phyloP scores from a whole-genome alignment of 2,329 filamentous ascomycete species.

The Monosporascus sp. region DNA sequence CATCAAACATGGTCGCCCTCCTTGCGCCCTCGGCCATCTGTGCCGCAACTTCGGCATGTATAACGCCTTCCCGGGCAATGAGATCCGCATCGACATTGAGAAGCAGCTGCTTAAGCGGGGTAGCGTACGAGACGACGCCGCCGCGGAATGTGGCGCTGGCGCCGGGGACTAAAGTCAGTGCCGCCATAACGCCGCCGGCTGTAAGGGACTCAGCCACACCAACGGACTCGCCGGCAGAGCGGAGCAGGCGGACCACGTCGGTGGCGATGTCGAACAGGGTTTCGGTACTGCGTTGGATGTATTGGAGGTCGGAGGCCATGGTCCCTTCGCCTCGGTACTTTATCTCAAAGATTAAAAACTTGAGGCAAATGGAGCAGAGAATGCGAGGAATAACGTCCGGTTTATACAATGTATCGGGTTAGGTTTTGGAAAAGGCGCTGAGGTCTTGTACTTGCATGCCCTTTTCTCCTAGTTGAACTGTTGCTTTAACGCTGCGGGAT shows the following conservation, averaged over 20 bases:
- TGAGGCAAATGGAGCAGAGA: no score
- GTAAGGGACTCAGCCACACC: slow-evolving; percentile 29
- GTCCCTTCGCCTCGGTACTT: neutral
- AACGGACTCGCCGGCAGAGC: neutral
- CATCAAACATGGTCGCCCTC: slow-evolving; percentile 5
- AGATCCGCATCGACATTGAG: slow-evolving; percentile 18
- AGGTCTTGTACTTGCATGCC: no score
- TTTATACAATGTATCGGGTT: no score
- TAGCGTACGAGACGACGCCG: slow-evolving; percentile 28
- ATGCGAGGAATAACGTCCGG: no score
- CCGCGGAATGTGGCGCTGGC: slow-evolving; percentile 27
- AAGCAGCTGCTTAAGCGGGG: slow-evolving; percentile 22
- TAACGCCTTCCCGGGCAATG: slow-evolving; percentile 18
- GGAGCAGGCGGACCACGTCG: slow-evolving; percentile 6
- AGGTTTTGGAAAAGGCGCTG: no score
- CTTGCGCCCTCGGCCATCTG: slow-evolving; percentile 17
- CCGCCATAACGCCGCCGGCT: slow-evolving; percentile 25
- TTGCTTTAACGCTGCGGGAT: no score
- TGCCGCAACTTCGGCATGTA: slow-evolving; percentile 18
- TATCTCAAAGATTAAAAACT: no score
- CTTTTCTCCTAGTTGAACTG: no score
- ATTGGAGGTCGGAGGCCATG: slow-evolving; percentile 1
- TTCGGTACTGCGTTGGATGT: slow-evolving; percentile 1
- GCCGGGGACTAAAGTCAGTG: slow-evolving; percentile 25
- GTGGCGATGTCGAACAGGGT: slow-evolving; percentile 6